Percentiles rank a stretch among this genome's conserved stretches.
Conservation (phyloP, 2,329 filamentous ascomycete genomes). For the Pyricularia sp. region DNA sequence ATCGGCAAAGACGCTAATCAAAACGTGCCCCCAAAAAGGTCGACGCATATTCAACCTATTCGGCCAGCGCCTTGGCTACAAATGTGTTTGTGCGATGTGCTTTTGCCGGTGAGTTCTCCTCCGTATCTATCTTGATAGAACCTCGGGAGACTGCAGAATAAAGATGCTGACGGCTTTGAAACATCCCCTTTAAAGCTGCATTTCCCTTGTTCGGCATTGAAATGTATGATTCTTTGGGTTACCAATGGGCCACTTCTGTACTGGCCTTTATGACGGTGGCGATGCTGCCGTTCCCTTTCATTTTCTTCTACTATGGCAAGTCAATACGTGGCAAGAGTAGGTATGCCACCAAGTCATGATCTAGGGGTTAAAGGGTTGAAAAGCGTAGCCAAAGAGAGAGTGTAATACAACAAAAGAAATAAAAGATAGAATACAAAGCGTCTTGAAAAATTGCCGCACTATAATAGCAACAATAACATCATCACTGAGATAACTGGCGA, state of each 20-base stretch:
- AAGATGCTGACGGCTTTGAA: neutral
- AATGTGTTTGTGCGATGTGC: slow-evolving; percentile 71
- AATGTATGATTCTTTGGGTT: slow-evolving; percentile 61
- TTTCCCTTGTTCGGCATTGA: slow-evolving; percentile 69
- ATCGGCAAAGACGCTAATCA: neutral
- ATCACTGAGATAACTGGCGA: neutral
- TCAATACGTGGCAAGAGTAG: slow-evolving; percentile 43
- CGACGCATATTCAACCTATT: slow-evolving; percentile 68
- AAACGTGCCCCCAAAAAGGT: slow-evolving; percentile 35
- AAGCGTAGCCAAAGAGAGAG: neutral
- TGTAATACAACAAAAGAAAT: neutral
- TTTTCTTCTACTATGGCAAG: slow-evolving; percentile 55
- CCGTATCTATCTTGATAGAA: neutral
- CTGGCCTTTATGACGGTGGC: slow-evolving; percentile 51
- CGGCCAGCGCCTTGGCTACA: slow-evolving; percentile 70
- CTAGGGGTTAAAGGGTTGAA: too few species aligned
- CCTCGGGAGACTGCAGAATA: neutral
- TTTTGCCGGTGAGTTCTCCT: slow-evolving; percentile 52
- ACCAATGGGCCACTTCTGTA: slow-evolving; percentile 58
- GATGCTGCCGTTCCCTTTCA: slow-evolving; percentile 55
- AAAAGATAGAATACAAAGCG: neutral
- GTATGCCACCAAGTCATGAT: slow-evolving; percentile 30
- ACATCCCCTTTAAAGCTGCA: slow-evolving; percentile 37
- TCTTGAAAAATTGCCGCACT: neutral
- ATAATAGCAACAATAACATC: neutral